A percentile compares a stretch with the other conserved stretches of the same genome.
Evolutionary conservation across 208 protist species (phyloP).

Genomic region (Trypanosoma platydactyli): DNA sequence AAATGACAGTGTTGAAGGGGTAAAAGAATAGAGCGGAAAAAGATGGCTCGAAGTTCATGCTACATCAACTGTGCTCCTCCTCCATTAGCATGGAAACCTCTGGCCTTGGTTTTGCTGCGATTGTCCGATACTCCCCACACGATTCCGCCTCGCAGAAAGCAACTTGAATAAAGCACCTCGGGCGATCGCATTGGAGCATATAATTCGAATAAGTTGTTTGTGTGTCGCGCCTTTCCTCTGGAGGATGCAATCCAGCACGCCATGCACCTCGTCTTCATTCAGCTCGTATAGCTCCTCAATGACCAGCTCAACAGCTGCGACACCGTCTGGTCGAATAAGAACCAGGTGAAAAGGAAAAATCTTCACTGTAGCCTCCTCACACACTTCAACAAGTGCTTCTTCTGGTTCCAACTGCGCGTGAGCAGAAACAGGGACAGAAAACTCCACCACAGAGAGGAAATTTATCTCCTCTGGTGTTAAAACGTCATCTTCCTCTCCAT

Average conservation of each 20-base stretch:
- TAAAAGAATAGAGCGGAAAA: not conserved
- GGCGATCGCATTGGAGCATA: conserved; percentile 11
- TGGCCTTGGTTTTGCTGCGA: not conserved
- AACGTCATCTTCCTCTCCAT: conserved; percentile 8
- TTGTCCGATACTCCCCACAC: not conserved
- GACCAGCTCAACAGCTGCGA: conserved; percentile 26
- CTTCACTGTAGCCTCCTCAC: conserved; percentile 24
- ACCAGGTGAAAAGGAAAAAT: conserved; percentile 28
- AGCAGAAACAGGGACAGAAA: conserved; percentile 21
- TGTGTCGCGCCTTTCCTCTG: conserved; percentile 8
- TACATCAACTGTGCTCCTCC: not conserved
- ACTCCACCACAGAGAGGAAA: conserved; percentile 22
- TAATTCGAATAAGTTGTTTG: conserved; percentile 16
- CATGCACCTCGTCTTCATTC: conserved; percentile 19
- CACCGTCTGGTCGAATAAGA: conserved; percentile 23
- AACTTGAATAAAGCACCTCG: conserved; percentile 25
- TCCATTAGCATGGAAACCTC: not conserved
- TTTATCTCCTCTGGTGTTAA: conserved; percentile 21
- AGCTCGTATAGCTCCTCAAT: conserved; percentile 30
- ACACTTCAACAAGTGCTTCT: conserved; percentile 14
- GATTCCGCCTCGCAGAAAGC: conserved; percentile 12
- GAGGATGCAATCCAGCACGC: conserved; percentile 14
- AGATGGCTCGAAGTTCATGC: not conserved
- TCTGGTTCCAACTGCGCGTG: conserved; percentile 16
- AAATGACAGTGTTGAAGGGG: not conserved